Conservation (phyloP, 768 basidiomycete species). For the Coprinellus aureogranulatus region DNA sequence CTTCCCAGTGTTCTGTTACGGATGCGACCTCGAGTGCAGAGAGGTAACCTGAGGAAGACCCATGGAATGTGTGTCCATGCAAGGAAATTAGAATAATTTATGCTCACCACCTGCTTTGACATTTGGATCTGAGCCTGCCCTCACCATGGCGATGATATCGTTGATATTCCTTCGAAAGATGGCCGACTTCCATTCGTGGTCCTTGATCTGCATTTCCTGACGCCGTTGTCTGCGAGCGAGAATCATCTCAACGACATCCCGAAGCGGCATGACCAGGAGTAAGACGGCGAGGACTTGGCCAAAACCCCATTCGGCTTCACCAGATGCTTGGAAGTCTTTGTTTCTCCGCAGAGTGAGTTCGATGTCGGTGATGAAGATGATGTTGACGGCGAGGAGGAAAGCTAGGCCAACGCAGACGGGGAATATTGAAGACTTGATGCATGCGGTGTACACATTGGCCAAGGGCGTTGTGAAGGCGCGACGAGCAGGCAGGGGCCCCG, state of each 20-base stretch:
- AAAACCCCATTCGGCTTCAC: conserved; percentile 5
- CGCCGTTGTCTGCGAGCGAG: neutral
- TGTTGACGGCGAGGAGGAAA: conserved; percentile 4
- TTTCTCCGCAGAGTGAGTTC: conserved; percentile 4
- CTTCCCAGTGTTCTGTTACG: too few species aligned
- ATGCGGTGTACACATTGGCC: neutral
- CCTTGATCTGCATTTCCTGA: neutral
- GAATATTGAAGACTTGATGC: neutral
- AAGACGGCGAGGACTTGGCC: conserved; percentile 5
- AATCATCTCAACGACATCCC: neutral
- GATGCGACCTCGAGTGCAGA: too few species aligned
- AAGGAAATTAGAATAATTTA: too few species aligned
- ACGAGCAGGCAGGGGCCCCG: too few species aligned
- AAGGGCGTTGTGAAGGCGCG: neutral
- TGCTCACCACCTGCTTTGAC: neutral
- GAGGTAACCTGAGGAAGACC: too few species aligned
- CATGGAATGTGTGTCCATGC: too few species aligned
- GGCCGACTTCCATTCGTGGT: neutral
- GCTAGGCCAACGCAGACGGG: neutral
- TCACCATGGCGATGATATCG: neutral
- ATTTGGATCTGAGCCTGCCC: neutral
- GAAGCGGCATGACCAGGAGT: conserved; percentile 7
- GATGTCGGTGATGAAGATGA: conserved; percentile 6
- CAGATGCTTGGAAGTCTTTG: neutral
- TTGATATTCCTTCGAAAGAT: neutral